Base-by-base conservation (phyloP, 257 asterid genomes). In the Solanum ossicruentum region DNA sequence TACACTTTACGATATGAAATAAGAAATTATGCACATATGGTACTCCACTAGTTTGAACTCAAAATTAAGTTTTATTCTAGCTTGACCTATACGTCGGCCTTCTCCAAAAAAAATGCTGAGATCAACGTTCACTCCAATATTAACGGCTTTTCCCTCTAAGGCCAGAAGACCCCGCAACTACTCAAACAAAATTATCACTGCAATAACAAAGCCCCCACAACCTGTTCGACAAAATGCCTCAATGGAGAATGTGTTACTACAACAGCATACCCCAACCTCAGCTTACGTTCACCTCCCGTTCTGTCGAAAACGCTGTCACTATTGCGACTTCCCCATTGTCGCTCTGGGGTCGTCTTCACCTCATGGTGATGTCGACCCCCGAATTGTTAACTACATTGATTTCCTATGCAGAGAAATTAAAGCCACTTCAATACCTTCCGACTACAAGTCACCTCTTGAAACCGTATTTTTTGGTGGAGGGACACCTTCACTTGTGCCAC, bases 221-320 rank as follows among this genome's bases (percentile, higher is more conserved):
- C 81, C 89, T 88, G 96, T 88, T 93, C 98, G 99, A 91, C 97
- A 66, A 83, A 93, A 92, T 93, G 99, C 89, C 83, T 47, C 95
- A 86, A 12, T 82, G 85, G 84, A 84, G 54, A 4, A 86, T 43
- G 51, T 87, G 8, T 88, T 78, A 10, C 89, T 83, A 16, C 95
- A 85, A 82, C 86, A 90, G 20, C 94, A 90, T 15, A 94, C 95
- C 39, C 98, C 99, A 52, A 87, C 93, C 7, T 93, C 99, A 79
- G 99, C 98, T 43, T 96, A 96, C 88, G 55, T 95, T 39, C 99
- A 96, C 90, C 99, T 95, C 86, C 99, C 99, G 5, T 96, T 96
- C 93, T 96, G 99, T 89, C 95, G 99, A 80, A 93, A 93, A 72
- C 97, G 98, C 88, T 96, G 98, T 88, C 97, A 95, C 90, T 96